phyloP scores from a whole-genome alignment of 2,329 filamentous ascomycete genomes.

The Alternaria sp. region DNA sequence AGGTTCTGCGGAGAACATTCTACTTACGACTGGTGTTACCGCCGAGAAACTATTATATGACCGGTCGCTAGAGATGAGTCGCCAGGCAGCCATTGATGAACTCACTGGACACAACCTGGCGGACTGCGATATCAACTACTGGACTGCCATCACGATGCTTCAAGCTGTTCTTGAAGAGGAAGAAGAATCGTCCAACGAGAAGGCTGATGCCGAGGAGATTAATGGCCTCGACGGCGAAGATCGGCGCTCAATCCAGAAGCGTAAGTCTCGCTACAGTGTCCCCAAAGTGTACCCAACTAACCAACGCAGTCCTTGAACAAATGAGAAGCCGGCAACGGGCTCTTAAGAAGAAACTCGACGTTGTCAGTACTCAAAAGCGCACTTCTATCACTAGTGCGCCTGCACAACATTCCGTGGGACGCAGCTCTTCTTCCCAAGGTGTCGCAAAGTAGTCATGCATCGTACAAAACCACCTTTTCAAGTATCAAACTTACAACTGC shows the following conservation, averaged over 20 bases:
- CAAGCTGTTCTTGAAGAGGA: conserved; percentile 92
- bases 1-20: conserved; percentile 77
- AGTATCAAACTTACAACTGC: neutral
- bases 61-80: conserved; percentile 94
- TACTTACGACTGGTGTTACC: conserved; percentile 85
- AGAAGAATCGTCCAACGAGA: conserved; percentile 60
- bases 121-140: conserved; percentile 90
- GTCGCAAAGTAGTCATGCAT: conserved; percentile 11
- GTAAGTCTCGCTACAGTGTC: conserved; percentile 56
- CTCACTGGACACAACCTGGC: conserved; percentile 87
- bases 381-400: conserved; percentile 43
- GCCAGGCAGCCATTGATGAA: conserved; percentile 91
- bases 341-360: conserved; percentile 55
- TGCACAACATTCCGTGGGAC: conserved; percentile 32
- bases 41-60: conserved; percentile 99
- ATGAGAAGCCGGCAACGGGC: conserved; percentile 51
- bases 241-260: conserved; percentile 73
- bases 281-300: conserved; percentile 24
- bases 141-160: conserved; percentile 91
- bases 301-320: conserved; percentile 54
- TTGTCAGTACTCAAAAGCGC: conserved; percentile 48
- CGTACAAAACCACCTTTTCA: neutral
- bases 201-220: conserved; percentile 56
- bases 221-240: conserved; percentile 71
- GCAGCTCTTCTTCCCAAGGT: conserved; percentile 42